phyloP scores from a whole-genome alignment of 164 flowering plant species.

The Akebia trifoliata region DNA sequence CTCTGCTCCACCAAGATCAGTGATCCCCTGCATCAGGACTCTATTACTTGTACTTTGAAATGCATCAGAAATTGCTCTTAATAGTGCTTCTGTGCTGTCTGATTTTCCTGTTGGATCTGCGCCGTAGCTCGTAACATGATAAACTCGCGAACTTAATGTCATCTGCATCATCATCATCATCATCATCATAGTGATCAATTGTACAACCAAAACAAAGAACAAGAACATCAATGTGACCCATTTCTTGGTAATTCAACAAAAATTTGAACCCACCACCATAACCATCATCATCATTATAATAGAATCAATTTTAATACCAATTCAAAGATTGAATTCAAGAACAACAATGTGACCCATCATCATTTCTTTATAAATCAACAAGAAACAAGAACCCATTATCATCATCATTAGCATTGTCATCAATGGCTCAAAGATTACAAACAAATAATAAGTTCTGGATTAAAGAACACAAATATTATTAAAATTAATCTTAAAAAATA shows the following conservation, averaged over 20 bases:
- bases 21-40: conserved; percentile 51
- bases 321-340: not conserved
- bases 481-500: not conserved
- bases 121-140: conserved; percentile 55
- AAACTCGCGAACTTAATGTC: conserved; percentile 24
- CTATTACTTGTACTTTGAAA: conserved; percentile 22
- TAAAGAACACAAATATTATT: too few species aligned
- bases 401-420: not conserved
- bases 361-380: not conserved
- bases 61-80: conserved; percentile 62
- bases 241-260: too few species aligned
- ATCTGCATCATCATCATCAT: conserved; percentile 21
- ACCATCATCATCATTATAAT: too few species aligned
- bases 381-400: not conserved
- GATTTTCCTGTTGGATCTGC: conserved; percentile 81
- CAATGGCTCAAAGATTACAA: too few species aligned
- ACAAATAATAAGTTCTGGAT: too few species aligned
- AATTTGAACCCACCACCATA: too few species aligned
- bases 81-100: conserved; percentile 77
- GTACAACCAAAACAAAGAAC: not conserved
- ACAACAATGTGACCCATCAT: not conserved
- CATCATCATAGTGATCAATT: too few species aligned
- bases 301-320: too few species aligned
- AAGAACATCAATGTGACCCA: not conserved
- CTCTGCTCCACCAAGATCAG: conserved; percentile 75